Evolutionary conservation across 352 stramenopile genomes (phyloP), one percentile per base, ranked within the genome.

Genomic region (Nothophytophthora sp.): DNA sequence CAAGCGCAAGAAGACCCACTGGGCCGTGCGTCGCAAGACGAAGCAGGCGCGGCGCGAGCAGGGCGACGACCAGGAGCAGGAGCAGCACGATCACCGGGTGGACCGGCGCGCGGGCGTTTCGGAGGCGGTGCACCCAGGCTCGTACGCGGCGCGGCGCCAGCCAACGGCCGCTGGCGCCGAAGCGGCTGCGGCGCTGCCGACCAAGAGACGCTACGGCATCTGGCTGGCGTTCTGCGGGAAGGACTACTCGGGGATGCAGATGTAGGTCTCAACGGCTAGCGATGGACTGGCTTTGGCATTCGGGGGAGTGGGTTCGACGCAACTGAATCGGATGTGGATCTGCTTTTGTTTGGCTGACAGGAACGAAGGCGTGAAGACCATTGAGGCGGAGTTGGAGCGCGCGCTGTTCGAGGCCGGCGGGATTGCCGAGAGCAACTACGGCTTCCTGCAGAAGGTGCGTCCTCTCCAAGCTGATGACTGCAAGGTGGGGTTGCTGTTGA

Each of bases 191-290:
- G 29, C 12, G 15, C 39, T 43, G 34, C 24, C 22, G 29, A 41
- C 52, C 40, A 93, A 93, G 73, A 64, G 70, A 18, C 75, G 67
- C 40, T 96, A 95, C 46, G 88, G 76, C 22, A 60, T 96, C 33
- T 89, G 88, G 80, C 61, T 96, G 53, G 82, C 81, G 20, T 96
- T 95, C 61, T 95, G 88, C 43, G 88, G 88, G 35, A 92, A 91
- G 55, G 76, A 90, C 27, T 96, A 96, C 67, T 92, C 83, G 42
- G 88, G 88, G 20, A 92, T 95, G 82, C 88, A 96, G 60, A 89
- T 95, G 83, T 90, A 64, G 28, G 65, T 63, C 3, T 15, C 15
- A 29, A 16, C 1, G 15, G 11, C 11, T 23, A 19, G 9, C n/a
- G n/a, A n/a, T n/a, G n/a, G n/a, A n/a, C n/a, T n/a, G n/a, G 15